Evolutionary conservation across 306 rosid species (phyloP).

Genomic region (Astragalus glycyphyllos): DNA sequence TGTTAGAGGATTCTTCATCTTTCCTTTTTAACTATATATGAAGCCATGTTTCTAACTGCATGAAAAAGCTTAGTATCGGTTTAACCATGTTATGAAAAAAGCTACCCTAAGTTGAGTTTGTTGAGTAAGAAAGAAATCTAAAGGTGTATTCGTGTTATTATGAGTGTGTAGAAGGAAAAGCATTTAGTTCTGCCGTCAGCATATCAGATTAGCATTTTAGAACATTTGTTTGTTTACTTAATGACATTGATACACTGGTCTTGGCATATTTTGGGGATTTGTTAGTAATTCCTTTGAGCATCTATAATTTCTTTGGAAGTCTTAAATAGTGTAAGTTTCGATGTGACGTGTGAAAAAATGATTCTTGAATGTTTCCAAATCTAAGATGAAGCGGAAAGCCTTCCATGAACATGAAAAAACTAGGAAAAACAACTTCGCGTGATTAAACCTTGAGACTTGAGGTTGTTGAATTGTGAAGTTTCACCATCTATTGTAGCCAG

Average conservation of each 20-base stretch:
- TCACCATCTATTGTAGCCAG: slow-evolving; percentile 9
- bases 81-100: slow-evolving; percentile 1
- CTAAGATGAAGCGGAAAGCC: background rate
- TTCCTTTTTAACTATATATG: slow-evolving; percentile 21
- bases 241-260: background rate
- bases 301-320: background rate
- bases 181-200: background rate
- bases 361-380: background rate
- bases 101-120: background rate
- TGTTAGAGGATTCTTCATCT: slow-evolving; percentile 1
- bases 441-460: slow-evolving; percentile 10
- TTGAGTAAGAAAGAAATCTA: background rate
- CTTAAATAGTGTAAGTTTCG: background rate
- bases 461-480: slow-evolving; percentile 10
- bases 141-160: slow-evolving; percentile 6
- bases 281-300: background rate
- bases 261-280: background rate
- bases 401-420: background rate
- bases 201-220: background rate
- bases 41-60: background rate
- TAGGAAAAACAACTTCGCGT: background rate
- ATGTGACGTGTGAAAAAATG: background rate
- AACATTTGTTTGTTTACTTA: background rate
- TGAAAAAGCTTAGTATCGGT: background rate
- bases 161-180: background rate